Evolutionary conservation across 306 rosid genomes (phyloP), one percentile per base, ranked within the genome.

Genomic region (Prunus fruticosa): DNA sequence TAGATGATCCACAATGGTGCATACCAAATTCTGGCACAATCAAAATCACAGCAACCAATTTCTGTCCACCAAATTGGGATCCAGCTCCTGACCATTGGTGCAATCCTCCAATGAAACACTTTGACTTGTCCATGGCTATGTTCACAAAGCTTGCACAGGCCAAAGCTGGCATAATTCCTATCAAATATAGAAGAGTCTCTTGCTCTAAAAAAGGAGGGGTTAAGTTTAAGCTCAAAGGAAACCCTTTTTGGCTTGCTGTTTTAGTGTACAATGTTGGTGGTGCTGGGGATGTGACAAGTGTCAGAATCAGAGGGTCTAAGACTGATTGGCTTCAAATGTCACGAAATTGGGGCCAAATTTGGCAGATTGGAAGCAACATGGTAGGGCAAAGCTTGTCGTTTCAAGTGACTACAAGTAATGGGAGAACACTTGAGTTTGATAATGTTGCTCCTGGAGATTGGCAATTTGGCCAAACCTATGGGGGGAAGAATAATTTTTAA

Each of bases 51-150:
- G 89, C 91, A 20, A 92, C 96, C 71, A 88, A 92, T 63, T 88
- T 89, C 6, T 91, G 93, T 20, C 95, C 97, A 0, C 95, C 97
- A 0, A 78, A 88, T 62, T 76, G 88, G 67, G 67, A 22, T 0
- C 43, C 0, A 69, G 78, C 2, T 75, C 76, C 46, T 0, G 81
- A 13, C 0, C 68, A 70, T 22, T 88, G 97, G 97, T 88, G 97
- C 76, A 90, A 90, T 47, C 96, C 96, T 3, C 97, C 93, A 3
- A 83, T 12, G 11, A 41, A 71, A 3, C 97, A 92, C 77, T 90
- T 90, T 3, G 97, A 92, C 20, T 56, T 90, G 16, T 77, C 90
- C 8, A 69, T 80, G 87, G 72, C 85, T 18, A 89, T 92, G 90
- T 89, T 92, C 82, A 58, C 73, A 19, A 84, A 63, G 15, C 19